phyloP scores from a whole-genome alignment of 768 basidiomycete genomes.

The Tulasnella sp. region DNA sequence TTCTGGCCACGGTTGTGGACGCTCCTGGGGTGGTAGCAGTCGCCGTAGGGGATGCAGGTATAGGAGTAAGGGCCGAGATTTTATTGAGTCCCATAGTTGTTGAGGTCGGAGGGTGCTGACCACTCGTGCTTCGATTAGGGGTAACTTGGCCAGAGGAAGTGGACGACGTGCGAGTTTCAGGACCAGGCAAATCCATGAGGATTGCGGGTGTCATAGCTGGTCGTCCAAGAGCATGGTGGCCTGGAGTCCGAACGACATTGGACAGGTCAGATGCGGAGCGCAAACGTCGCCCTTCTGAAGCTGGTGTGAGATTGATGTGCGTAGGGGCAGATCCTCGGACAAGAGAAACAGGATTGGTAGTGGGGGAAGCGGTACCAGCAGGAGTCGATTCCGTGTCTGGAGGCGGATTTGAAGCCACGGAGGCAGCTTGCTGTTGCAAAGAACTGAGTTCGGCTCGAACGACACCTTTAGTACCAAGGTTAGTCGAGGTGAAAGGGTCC shows the following conservation, averaged over 20 bases:
- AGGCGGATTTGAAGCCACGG: background rate
- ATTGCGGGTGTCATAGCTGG: constrained; percentile 60
- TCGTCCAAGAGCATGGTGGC: constrained; percentile 48
- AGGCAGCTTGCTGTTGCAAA: constrained; percentile 24
- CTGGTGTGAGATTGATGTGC: constrained; percentile 28
- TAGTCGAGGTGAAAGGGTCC: background rate
- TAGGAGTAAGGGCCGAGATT: constrained; percentile 32
- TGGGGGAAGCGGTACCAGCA: background rate
- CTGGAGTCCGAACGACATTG: constrained; percentile 24
- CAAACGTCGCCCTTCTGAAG: constrained; percentile 24
- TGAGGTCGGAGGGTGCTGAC: background rate
- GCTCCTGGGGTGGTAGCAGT: constrained; percentile 8
- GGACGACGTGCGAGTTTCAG: background rate
- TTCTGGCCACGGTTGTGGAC: constrained; percentile 1
- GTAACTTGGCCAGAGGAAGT: constrained; percentile 27
- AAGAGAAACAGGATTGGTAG: constrained; percentile 12
- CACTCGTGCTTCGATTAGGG: constrained; percentile 2
- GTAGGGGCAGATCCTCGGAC: constrained; percentile 27
- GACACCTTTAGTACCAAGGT: constrained; percentile 57
- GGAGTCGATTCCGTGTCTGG: constrained; percentile 16
- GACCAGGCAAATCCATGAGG: constrained; percentile 39
- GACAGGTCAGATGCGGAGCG: constrained; percentile 26
- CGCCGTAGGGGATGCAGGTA: constrained; percentile 25
- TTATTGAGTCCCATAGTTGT: constrained; percentile 20
- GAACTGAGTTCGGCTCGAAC: constrained; percentile 56